Evolutionary conservation across 2,329 filamentous ascomycete species (phyloP).

Genomic region (Sporothrix curviconia): DNA sequence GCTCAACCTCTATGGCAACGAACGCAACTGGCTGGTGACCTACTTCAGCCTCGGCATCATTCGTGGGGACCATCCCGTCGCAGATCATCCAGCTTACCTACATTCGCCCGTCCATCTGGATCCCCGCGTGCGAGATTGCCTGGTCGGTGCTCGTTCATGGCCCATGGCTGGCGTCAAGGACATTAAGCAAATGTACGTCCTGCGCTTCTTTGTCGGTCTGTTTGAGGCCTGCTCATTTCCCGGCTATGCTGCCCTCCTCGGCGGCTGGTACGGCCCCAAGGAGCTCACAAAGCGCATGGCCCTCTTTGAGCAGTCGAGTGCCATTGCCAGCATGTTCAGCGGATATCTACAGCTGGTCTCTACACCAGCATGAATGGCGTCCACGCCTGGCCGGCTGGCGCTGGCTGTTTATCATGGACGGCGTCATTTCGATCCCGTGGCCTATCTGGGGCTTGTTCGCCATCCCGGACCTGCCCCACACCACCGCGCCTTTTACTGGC

Average conservation of each 20-base stretch:
- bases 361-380: conserved; percentile 38
- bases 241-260: conserved; percentile 9
- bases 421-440: conserved; percentile 23
- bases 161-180: conserved; percentile 26
- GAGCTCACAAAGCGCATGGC: conserved; percentile 55
- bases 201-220: conserved; percentile 27
- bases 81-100: conserved; percentile 42
- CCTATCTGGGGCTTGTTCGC: conserved; percentile 22
- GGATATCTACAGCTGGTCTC: conserved; percentile 55
- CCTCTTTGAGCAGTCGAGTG: conserved; percentile 53
- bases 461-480: conserved; percentile 19
- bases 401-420: conserved; percentile 37
- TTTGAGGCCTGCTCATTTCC: conserved; percentile 23
- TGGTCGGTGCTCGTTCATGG: conserved; percentile 25
- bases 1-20: conserved; percentile 32
- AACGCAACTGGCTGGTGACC: conserved; percentile 32
- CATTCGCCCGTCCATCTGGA: conserved; percentile 26
- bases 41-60: conserved; percentile 44
- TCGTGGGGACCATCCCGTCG: conserved; percentile 53
- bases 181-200: conserved; percentile 26
- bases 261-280: conserved; percentile 48
- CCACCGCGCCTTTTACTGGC: conserved; percentile 17
- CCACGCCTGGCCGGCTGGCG: conserved; percentile 30
- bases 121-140: conserved; percentile 26
- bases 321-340: conserved; percentile 55